Evolutionary conservation across 805 yeast species (phyloP).

Genomic region (Barnettozyma salicaria): DNA sequence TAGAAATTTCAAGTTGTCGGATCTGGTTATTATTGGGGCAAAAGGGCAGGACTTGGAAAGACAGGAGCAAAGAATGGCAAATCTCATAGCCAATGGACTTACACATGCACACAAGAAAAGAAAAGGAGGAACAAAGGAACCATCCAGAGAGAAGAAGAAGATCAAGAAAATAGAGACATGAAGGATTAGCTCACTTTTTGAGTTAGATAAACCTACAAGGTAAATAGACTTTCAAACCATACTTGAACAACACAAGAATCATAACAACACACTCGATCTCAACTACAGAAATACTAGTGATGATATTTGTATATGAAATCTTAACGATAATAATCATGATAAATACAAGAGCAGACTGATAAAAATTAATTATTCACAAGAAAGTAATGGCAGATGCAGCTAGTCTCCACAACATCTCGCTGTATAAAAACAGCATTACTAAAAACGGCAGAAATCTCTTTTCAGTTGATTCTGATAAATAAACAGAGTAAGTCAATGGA

Average conservation of each 20-base stretch:
- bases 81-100: conserved; percentile 24
- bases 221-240: background rate
- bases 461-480: too few species aligned
- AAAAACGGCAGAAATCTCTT: too few species aligned
- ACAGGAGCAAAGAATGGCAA: conserved; percentile 20
- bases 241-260: background rate
- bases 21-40: conserved; percentile 37
- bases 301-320: background rate
- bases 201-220: background rate
- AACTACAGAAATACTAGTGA: background rate
- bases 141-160: conserved; percentile 1
- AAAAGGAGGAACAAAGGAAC: conserved; percentile 17
- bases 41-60: conserved; percentile 18
- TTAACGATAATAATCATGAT: too few species aligned
- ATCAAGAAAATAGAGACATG: conserved; percentile 1
- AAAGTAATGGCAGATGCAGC: background rate
- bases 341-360: conserved; percentile 5
- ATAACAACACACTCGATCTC: background rate
- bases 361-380: conserved; percentile 7
- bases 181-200: background rate
- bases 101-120: conserved; percentile 33
- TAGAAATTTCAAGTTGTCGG: conserved; percentile 16
- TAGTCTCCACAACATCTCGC: background rate
- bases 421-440: background rate
- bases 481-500: too few species aligned